Evolutionary conservation across 441 rosid species (phyloP).

Genomic region (Populus hybrid): DNA sequence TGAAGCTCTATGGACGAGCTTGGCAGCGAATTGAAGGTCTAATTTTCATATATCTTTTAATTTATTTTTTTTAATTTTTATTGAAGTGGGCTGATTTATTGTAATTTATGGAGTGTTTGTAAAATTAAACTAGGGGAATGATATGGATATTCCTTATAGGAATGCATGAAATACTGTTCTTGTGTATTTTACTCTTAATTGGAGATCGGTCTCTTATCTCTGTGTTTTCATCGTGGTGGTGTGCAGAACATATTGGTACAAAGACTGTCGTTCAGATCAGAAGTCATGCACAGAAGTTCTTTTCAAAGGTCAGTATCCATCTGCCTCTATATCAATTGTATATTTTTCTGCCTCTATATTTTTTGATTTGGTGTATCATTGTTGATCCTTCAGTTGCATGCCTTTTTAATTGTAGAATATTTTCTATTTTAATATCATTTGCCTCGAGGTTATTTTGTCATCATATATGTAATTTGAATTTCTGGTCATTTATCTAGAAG

Average conservation of each 20-base stretch:
- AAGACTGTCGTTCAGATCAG: slow-evolving; percentile 99
- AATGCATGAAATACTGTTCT: slow-evolving; percentile 27
- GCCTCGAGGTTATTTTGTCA: neutral
- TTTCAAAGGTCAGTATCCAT: slow-evolving; percentile 70
- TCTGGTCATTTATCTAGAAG: neutral
- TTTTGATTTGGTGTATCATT: neutral
- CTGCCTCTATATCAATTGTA: slow-evolving; percentile 9
- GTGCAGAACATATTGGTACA: slow-evolving; percentile 94
- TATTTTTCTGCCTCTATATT: neutral
- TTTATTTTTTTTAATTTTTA: slow-evolving; percentile 4
- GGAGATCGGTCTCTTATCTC: slow-evolving; percentile 37
- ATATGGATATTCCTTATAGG: slow-evolving; percentile 19
- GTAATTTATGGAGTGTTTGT: neutral
- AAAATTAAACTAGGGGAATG: slow-evolving; percentile 12
- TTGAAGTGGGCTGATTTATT: slow-evolving; percentile 7
- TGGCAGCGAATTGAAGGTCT: slow-evolving; percentile 99
- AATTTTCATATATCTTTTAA: slow-evolving; percentile 17
- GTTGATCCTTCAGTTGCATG: neutral
- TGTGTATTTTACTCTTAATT: slow-evolving; percentile 39
- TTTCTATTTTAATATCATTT: neutral
- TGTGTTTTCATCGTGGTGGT: slow-evolving; percentile 33
- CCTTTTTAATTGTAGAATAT: slow-evolving; percentile 1
- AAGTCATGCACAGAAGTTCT: slow-evolving; percentile 99
- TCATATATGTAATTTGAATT: neutral
- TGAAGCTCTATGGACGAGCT: slow-evolving; percentile 95